Base-by-base conservation (phyloP, 768 basidiomycete species). In the Boletus vermiculosoides region DNA sequence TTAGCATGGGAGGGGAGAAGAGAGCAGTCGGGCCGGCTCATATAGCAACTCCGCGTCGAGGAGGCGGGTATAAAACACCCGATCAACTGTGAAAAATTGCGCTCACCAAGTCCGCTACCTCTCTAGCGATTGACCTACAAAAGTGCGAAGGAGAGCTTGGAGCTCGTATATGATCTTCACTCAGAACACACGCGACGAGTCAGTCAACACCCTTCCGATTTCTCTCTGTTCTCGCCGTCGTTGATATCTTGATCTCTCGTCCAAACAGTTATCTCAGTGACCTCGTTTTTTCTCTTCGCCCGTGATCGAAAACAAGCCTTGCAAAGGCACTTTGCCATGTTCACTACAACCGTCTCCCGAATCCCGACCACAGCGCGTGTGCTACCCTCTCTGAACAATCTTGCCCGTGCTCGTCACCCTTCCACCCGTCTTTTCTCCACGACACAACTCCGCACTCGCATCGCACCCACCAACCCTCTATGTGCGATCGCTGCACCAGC, bases 401-500 rank as follows among this genome's bases (percentile, higher is more conserved):
- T 73, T 20, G 37, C 45, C 28, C 59, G 55, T 41, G 51, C 52
- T 33, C 66, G 51, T 45, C 59, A 70, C 18, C 71, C 60, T 0
- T 62, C 64, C 23, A 52, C 60, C 48, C 84, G 85, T 45, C 73
- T 76, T 56, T 84, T 87, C 67, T 84, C 85, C 63, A 72, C 78
- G 36, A 74, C 76, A 44, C 72, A 71, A 59, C 61, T 73, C 66
- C 69, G 70, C 70, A 63, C 67, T 8, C 60, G 60, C 2, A 74
- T 80, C 45, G 67, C 72, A 6, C 80, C 83, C 42, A 82, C 86
- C 18, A 77, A 74, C 54, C 76, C 80, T 56, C 71, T 83, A 56
- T 80, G 80, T 58, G 88, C 90, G 18, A 80, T 89, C 54, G 89
- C 90, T 39, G 84, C 83, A 15, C 87, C 88, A 44, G 88, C 87